Base-by-base conservation (phyloP, 495 filamentous ascomycete species). In the Acidomyces sp. region DNA sequence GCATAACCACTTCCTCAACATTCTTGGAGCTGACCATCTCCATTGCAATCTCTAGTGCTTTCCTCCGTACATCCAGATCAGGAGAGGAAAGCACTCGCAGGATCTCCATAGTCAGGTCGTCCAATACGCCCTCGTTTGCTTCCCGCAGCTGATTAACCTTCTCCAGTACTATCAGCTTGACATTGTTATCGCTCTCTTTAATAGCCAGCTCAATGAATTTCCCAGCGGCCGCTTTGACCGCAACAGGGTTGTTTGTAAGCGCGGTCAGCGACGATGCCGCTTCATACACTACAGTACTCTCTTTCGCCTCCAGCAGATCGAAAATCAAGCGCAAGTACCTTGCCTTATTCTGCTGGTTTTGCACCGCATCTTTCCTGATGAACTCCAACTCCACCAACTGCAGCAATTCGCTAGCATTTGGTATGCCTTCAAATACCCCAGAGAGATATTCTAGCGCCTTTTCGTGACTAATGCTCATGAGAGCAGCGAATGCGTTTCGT, bases 21-120 rank as follows among this genome's bases (percentile, higher is more conserved):
- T 99, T 99, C 69, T 93, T 93, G 74, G 85, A 93, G 0, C 86
- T 87, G 10, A 96, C 84, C 90, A 99, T 95, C 49, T 95, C 87
- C 61, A 99, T 62, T 7, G 86, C 90, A 53, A 99, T 84, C 32
- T 71, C 69, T 16, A 99, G 74, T 24, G 90, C 84, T 62, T 96
- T 99, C 58, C 74, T 77, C 55, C 92, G 78, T 28, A 99, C 88
- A 59, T 96, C 92, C 46, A 99, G 80, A 62, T 99, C 92, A 10
- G 92, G 84, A 56, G 85, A 93, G 28, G 85, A 84, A 34, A 99
- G 75, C n/a, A 93, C 88, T 39, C 92, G 82, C 36, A 99, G 67
- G 46, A 96, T 85, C 55, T 96, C 92, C 88, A 99, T 95, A n/a
- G 81, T 85, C 33, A 95, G 66, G 51, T 96, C 90, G 57, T 96